Evolutionary conservation across 306 rosid species (phyloP), one percentile per base, ranked within the genome.

Genomic region (Dalbergia cultrata): DNA sequence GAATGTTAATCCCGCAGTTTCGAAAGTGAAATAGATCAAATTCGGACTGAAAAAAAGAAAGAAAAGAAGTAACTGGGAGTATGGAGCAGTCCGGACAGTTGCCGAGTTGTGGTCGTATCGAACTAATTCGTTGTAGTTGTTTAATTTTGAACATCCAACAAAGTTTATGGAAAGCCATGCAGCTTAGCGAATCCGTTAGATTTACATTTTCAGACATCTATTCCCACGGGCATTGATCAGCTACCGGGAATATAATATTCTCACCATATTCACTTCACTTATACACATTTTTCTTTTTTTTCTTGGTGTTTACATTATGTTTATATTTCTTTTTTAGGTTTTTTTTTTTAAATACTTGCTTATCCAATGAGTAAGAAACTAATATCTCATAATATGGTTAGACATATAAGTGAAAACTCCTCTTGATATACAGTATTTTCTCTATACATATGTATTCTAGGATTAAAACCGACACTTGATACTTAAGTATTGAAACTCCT

Each of bases 151-250:
- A 63, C 41, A 63, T 19, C 16, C 14, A 14, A 33, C 37, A 5
- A 34, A 7, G 31, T 35, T 33, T 34, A 14, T 9, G 13, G 50
- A 14, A 37, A 17, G 22, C 26, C 50, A 8, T 65, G 70, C n/a
- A 39, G 70, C 8, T 37, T 16, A 35, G 50, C 52, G 37, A 76
- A 50, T 76, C 21, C 3, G 70, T 26, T 19, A 8, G 52, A 0
- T 53, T 12, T 76, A 6, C 41, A 35, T 65, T 77, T 19, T 35
- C n/a, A 56, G 35, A 67, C 64, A 66, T 77, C 56, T 65, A 76
- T 64, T 67, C 44, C 22, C 66, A 18, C 1, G 52, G 39, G 67
- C 54, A 65, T 57, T 11, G 53, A 47, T 47, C 53, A 13, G 53
- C 10, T 0, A 3, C n/a, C 6, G 0, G 59, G 22, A n/a, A 53